phyloP scores from a whole-genome alignment of 345 rosid species.

The Balakata baccata region DNA sequence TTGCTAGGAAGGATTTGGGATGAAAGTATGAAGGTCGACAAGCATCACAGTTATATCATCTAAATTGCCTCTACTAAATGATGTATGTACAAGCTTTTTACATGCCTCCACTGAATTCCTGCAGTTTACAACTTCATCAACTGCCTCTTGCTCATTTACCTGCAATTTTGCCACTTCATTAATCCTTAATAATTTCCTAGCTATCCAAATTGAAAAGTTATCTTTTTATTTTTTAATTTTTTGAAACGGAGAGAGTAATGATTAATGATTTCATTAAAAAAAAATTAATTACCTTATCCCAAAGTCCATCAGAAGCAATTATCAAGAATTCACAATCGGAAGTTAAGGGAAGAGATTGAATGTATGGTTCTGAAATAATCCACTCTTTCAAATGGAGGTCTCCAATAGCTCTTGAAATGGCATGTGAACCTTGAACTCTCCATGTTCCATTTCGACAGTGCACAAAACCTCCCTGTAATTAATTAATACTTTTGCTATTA shows the following conservation, averaged over 20 bases:
- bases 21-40: constrained; percentile 36
- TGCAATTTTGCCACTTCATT: constrained; percentile 14
- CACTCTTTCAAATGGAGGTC: constrained; percentile 49
- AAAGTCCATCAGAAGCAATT: constrained; percentile 57
- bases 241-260: too few relatives aligned
- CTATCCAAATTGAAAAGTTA: too few relatives aligned
- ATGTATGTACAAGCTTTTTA: constrained; percentile 40
- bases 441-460: constrained; percentile 39
- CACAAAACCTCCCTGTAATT: constrained; percentile 53
- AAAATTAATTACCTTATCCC: constrained; percentile 46
- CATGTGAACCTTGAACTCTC: constrained; percentile 55
- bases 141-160: constrained; percentile 53
- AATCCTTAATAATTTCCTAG: too few relatives aligned
- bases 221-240: too few relatives aligned
- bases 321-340: constrained; percentile 45
- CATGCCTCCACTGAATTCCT: constrained; percentile 29
- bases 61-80: constrained; percentile 43
- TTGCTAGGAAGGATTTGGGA: background rate
- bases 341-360: constrained; percentile 25
- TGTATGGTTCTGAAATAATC: constrained; percentile 57
- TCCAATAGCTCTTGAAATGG: constrained; percentile 56
- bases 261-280: too few relatives aligned
- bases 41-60: constrained; percentile 55
- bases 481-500: too few relatives aligned
- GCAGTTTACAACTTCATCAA: constrained; percentile 35